These are phyloP conservation scores for Nothopassalora personata DNA, from an alignment of 2,329 filamentous ascomycete species.

Conservation along the genomic window DNA sequence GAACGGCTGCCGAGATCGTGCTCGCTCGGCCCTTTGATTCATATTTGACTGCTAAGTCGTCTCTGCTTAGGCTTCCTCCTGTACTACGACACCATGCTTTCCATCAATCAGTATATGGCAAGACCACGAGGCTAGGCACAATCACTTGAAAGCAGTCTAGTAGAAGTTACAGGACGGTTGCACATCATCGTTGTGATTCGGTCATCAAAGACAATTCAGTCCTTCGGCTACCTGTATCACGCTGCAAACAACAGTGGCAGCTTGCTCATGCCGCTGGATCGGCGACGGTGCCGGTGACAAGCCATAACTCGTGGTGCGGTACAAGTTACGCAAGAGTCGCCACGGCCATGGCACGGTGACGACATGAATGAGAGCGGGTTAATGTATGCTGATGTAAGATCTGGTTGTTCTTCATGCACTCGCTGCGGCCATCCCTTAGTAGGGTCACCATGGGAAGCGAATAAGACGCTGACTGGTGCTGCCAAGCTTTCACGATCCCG, in stretches of 20 bases:
- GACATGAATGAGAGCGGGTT: neutral
- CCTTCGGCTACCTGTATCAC: neutral
- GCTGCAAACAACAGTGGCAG: neutral
- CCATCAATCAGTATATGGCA: too few relatives aligned
- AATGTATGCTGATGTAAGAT: neutral
- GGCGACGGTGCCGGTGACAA: neutral
- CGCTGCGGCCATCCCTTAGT: neutral
- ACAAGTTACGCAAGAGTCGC: neutral
- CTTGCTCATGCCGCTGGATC: neutral
- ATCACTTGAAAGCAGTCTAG: too few relatives aligned
- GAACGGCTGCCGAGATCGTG: too few relatives aligned
- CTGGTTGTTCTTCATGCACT: slow-evolving; percentile 1
- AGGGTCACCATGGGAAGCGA: neutral
- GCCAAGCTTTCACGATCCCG: neutral
- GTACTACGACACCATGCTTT: too few relatives aligned
- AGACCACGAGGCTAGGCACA: too few relatives aligned
- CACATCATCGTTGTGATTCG: too few relatives aligned
- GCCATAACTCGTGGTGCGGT: neutral
- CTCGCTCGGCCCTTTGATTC: too few relatives aligned
- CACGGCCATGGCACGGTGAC: neutral
- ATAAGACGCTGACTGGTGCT: neutral
- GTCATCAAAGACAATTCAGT: neutral
- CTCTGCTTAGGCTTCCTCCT: too few relatives aligned
- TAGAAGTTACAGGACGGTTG: too few relatives aligned
- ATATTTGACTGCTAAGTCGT: too few relatives aligned